Base-by-base conservation (phyloP, 140 eudicot genomes). In the Erigeron philadelphicus region DNA sequence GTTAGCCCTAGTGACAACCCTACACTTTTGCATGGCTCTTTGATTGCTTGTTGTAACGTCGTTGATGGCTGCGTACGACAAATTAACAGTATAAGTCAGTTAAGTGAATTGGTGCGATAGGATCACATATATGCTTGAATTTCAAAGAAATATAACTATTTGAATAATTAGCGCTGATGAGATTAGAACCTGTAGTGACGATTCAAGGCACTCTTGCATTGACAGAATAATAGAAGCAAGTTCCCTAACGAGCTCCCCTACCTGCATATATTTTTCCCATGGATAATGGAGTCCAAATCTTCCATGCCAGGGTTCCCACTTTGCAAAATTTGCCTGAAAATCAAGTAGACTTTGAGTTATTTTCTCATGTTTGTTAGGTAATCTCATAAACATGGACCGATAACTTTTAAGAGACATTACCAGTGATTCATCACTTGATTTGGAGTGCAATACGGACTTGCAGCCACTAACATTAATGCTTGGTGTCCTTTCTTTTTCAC, bases 281-380 rank as follows among this genome's bases (percentile, higher is more conserved):
- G 98, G 98, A 84, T 92, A 79, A 40, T 58, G 54, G 0, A 84
- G 49, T 56, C 95, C 95, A 67, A 92, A 88, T 55, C 81, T 89
- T 35, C 98, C 96, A 75, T 92, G 98, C 95, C 98, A 82, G 5
- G 96, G 98, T 78, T 92, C 98, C 98, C 98, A 92, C 72, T 64
- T 81, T 49, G 98, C 96, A 21, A 79, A 84, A 76, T 91, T 91
- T 54, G 96, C 96, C 97, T 91, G 73, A 71, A 75, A 65, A 19
- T 46, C 38, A 61, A 58, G 46, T 52, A 61, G 15, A 21, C 3
- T 19, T 38, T 55, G 2, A 69, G 4, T 70, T 0, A 31, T 42
- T 18, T 9, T 11, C 43, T 5, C 5, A 11, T n/a, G 21, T 25
- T 9, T 11, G 56, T 48, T 48, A 12, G 38, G 38, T 31, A 31